Percentiles rank a stretch among this genome's conserved stretches.
Evolutionary conservation across 441 rosid species (phyloP).

Genomic region (Brassica balearica): DNA sequence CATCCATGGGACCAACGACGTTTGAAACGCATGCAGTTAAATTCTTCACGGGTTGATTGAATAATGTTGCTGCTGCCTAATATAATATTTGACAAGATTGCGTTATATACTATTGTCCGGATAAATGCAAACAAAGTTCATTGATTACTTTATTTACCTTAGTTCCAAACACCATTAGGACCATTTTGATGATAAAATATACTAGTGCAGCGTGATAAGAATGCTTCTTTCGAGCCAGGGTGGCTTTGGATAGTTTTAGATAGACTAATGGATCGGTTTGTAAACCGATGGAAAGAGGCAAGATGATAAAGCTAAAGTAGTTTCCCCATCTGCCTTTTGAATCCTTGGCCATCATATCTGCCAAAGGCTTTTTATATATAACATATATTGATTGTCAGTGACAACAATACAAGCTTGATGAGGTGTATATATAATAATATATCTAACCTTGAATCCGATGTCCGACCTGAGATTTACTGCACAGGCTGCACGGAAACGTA

Average conservation of each 20-base stretch:
- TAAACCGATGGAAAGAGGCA: conserved; percentile 58
- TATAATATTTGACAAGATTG: background rate
- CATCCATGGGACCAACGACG: conserved; percentile 74
- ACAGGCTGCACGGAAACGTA: conserved; percentile 61
- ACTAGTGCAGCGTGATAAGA: conserved; percentile 61
- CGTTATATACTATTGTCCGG: background rate
- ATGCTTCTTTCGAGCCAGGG: conserved; percentile 63
- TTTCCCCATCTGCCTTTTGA: conserved; percentile 76
- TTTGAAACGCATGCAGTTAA: conserved; percentile 73
- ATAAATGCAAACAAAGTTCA: background rate
- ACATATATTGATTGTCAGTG: conserved; percentile 2
- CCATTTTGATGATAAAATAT: conserved; percentile 39
- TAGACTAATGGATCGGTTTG: conserved; percentile 62
- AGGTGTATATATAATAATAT: background rate
- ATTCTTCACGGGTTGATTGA: conserved; percentile 54
- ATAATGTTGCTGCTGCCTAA: conserved; percentile 37
- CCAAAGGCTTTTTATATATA: conserved; percentile 52
- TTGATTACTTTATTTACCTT: conserved; percentile 30
- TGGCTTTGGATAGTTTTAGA: conserved; percentile 61
- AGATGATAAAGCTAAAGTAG: conserved; percentile 59
- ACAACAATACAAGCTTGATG: background rate
- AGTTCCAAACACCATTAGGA: conserved; percentile 50
- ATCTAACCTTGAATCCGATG: conserved; percentile 66
- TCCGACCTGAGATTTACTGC: conserved; percentile 63
- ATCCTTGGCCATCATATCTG: conserved; percentile 65